Evolutionary conservation across 2,329 filamentous ascomycete genomes (phyloP), one percentile per base, ranked within the genome.

Genomic region (Phoma sp.): DNA sequence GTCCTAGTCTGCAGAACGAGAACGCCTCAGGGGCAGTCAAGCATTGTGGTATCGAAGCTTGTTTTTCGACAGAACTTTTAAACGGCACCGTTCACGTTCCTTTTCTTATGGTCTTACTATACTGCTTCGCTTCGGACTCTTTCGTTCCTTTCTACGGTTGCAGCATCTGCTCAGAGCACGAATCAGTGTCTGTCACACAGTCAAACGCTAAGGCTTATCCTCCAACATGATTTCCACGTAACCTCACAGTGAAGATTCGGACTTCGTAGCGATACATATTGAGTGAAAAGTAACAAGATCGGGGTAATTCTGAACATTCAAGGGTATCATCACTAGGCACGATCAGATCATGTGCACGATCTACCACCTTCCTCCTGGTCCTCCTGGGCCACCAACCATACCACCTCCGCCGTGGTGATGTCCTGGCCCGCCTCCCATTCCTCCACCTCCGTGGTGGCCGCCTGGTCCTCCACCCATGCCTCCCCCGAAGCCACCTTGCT

Each of bases 291-390:
- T 5, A 9, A 25, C 9, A 9, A 25, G 5, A 9, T 5, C 5
- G 6, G 17, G 6, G n/a, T 17, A 9, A 17, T 15, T 12, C 10
- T n/a, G 17, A 20, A 28, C 23, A 18, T 39, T 38, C 33, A 4
- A 17, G 33, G 26, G 34, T 32, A 47, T 47, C 43, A 32, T 30
- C 25, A 5, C 25, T 33, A n/a, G n/a, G n/a, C n/a, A 37, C 23
- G 9, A 6, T 14, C 4, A 9, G 21, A 46, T 17, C 21, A n/a
- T 40, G 7, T 5, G 23, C 11, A n/a, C 11, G 2, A 26, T 26
- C 36, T 47, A 47, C 45, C 45, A 33, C 7, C 34, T 47, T 25
- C 36, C 40, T 43, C 40, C 40, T 5, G 40, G 32, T 17, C 32
- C 32, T 33, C 32, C 40, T 5, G 40, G 32, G 17, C 32, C 32